These are phyloP conservation scores for Aureobasidium musti DNA, from an alignment of 2,329 filamentous ascomycete species.

Conservation along the genomic window DNA sequence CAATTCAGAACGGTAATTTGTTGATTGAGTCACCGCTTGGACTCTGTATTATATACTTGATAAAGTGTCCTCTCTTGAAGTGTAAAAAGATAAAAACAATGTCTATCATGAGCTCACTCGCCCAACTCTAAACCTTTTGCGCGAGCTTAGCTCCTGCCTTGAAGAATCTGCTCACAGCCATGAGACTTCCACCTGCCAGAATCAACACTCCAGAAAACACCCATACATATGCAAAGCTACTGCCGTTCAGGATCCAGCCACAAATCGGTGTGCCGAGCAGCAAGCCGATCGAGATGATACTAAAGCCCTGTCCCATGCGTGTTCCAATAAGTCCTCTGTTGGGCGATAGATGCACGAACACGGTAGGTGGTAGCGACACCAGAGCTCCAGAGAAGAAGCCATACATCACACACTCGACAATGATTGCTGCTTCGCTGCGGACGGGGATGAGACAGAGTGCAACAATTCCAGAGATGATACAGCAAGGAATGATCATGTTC, in stretches of 20 bases:
- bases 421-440: constrained; percentile 42
- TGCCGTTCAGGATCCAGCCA: constrained; percentile 54
- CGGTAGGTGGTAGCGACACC: constrained; percentile 50
- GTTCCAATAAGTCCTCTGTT: constrained; percentile 51
- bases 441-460: constrained; percentile 47
- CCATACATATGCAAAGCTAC: constrained; percentile 50
- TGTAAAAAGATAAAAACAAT: rapidly evolving
- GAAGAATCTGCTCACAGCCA: constrained; percentile 35
- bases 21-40: not conserved
- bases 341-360: constrained; percentile 48
- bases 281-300: constrained; percentile 53
- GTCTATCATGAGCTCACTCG: not conserved
- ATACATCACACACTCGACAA: constrained; percentile 49
- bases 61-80: not conserved
- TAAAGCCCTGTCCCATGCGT: constrained; percentile 60
- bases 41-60: not conserved
- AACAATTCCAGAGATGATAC: constrained; percentile 45
- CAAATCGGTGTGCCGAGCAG: constrained; percentile 60
- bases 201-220: constrained; percentile 46
- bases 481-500: constrained; percentile 52
- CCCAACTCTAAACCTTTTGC: constrained; percentile 33
- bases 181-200: constrained; percentile 35
- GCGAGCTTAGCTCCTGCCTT: constrained; percentile 37
- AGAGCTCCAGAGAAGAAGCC: constrained; percentile 54
- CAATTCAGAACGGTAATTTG: not conserved